Base-by-base conservation (phyloP, 2,329 filamentous ascomycete genomes). In the Cryphonectria parasitica region DNA sequence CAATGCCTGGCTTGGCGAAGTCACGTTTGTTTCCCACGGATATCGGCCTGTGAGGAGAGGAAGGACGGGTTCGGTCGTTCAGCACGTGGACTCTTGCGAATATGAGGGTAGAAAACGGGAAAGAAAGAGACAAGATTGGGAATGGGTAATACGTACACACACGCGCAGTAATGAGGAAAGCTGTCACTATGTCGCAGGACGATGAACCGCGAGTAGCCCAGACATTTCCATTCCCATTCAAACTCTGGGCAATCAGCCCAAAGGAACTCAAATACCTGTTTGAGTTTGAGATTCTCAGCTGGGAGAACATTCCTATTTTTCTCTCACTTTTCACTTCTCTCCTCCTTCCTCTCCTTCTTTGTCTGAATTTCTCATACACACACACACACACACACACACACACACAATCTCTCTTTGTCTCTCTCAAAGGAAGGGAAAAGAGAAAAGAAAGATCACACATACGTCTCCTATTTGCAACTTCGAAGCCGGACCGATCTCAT, bases 181-280 rank as follows among this genome's bases (percentile, higher is more conserved):
- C 75, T 77, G 67, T 80, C 78, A 72, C 76, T 79, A 74, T 80
- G 79, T 67, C 79, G 78, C 28, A 80, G 77, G 63, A 80, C 78
- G 36, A 80, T 79, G 74, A 80, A 80, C 17, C 78, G 78, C 54
- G 75, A 76, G 73, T 80, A 80, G 17, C 79, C 79, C 28, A 80
- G 75, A 68, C 79, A 80, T 75, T 80, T 80, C 79, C 79, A 80
- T 72, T 80, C 79, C 77, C 79, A 80, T 61, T 79, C 77, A 52
- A 79, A 80, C 64, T 80, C 78, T 61, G 77, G 69, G 36, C 77
- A 74, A 63, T 80, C 79, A 56, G 79, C 78, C 79, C 79, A 80
- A n/a, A 80, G 77, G 69, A 80, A 80, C 67, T 80, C 79, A 70
- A 80, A 80, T 28, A 80, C 79, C 79, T 80, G 63, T 25, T 66